A percentile compares a stretch with the other conserved stretches of the same genome.
Conservation (phyloP, 2,329 filamentous ascomycete genomes). For the Cercospora sp. region DNA sequence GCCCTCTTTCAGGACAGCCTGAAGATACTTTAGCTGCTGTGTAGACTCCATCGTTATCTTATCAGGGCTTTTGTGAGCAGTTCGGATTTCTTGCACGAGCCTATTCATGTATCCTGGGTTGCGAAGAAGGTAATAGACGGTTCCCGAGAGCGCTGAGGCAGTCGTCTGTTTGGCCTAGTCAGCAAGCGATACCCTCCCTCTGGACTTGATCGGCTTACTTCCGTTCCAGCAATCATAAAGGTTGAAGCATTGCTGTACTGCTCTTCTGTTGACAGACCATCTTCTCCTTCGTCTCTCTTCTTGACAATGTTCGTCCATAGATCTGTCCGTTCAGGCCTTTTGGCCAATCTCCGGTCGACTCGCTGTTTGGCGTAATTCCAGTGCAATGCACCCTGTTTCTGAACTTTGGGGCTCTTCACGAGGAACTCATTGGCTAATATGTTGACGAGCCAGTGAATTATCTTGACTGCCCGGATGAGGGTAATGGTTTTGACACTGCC, state of each 20-base stretch:
- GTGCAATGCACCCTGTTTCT: slow-evolving; percentile 25
- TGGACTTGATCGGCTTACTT: not conserved
- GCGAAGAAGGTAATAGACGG: slow-evolving; percentile 37
- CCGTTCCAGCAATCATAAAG: slow-evolving; percentile 43
- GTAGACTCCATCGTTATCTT: slow-evolving; percentile 40
- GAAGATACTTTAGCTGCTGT: slow-evolving; percentile 40
- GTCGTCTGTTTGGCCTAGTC: slow-evolving; percentile 32
- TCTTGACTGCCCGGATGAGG: slow-evolving; percentile 16
- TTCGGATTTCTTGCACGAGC: slow-evolving; percentile 41
- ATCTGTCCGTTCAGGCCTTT: slow-evolving; percentile 28
- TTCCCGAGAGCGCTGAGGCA: slow-evolving; percentile 38
- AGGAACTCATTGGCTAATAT: slow-evolving; percentile 18
- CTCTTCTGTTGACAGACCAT: slow-evolving; percentile 31
- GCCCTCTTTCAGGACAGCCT: slow-evolving; percentile 41
- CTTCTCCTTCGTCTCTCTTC: slow-evolving; percentile 7
- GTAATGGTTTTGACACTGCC: slow-evolving; percentile 23
- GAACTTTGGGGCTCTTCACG: slow-evolving; percentile 19
- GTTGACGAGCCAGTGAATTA: slow-evolving; percentile 8
- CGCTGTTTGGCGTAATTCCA: slow-evolving; percentile 27
- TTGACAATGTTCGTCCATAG: slow-evolving; percentile 32
- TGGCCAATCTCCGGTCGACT: slow-evolving; percentile 31
- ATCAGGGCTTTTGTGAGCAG: slow-evolving; percentile 33
- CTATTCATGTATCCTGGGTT: slow-evolving; percentile 35
- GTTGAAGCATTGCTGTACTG: slow-evolving; percentile 36
- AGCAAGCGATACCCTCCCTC: not conserved